Evolutionary conservation across 345 rosid genomes (phyloP).

Genomic region (Camelina neglecta): DNA sequence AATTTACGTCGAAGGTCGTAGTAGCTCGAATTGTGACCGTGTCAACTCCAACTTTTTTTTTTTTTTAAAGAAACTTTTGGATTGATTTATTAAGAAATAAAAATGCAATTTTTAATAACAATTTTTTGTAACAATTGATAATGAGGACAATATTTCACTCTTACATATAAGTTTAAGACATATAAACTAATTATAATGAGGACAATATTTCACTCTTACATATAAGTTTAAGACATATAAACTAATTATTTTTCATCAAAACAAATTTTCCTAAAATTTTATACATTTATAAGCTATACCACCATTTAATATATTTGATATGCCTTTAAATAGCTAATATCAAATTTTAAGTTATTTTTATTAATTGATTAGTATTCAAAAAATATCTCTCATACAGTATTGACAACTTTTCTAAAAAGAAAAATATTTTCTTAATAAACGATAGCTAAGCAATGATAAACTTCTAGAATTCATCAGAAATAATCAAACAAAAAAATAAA

Average conservation of each 20-base stretch:
- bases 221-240: not conserved
- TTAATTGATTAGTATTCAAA: not conserved
- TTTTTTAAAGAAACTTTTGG: not conserved
- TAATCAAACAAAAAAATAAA: not conserved
- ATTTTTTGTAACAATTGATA: not conserved
- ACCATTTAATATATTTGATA: no score
- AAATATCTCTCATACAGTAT: not conserved
- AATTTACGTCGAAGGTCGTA: slow-evolving; percentile 34
- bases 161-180: no score
- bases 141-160: no score
- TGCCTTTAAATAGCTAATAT: no score
- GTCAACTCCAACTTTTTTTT: not conserved
- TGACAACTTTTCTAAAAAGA: not conserved
- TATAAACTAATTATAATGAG: no score
- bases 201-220: no score
- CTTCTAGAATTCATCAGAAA: not conserved
- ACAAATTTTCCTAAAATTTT: no score
- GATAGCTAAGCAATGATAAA: slow-evolving; percentile 1
- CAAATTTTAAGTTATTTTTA: not conserved
- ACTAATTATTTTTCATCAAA: no score
- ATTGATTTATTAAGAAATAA: not conserved
- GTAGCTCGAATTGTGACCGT: slow-evolving; percentile 5
- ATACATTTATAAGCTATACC: no score
- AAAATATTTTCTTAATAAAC: not conserved
- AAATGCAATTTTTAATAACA: not conserved